Evolutionary conservation across 805 yeast genomes (phyloP).

Genomic region (Blastobotrys chiropterorum): DNA sequence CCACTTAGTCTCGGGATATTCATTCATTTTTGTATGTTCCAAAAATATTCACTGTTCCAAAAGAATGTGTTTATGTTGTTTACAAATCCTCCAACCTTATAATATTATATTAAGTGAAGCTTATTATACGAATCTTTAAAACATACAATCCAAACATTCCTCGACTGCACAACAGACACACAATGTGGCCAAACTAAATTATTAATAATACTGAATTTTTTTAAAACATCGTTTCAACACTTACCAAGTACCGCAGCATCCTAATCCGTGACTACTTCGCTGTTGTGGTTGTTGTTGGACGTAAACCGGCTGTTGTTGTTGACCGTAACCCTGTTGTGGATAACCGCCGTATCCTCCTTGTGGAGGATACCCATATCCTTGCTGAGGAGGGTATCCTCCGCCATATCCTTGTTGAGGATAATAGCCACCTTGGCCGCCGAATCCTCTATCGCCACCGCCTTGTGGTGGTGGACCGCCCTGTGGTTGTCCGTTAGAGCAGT

Average conservation of each 20-base stretch:
- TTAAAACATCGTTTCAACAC: conserved; percentile 16
- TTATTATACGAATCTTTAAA: not conserved
- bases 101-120: not conserved
- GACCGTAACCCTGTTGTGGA: conserved; percentile 23
- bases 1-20: not conserved
- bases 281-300: conserved; percentile 29
- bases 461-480: conserved; percentile 12
- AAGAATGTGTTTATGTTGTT: not conserved
- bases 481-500: too few species aligned
- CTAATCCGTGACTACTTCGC: conserved; percentile 16
- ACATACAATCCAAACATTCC: conserved; percentile 19
- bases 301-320: conserved; percentile 33
- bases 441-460: conserved; percentile 8
- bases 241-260: conserved; percentile 24
- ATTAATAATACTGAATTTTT: not conserved
- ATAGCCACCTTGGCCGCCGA: conserved; percentile 4
- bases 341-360: conserved; percentile 15
- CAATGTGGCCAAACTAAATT: conserved; percentile 16
- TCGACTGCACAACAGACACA: conserved; percentile 22
- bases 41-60: too few species aligned
- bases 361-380: conserved; percentile 17
- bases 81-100: not conserved
- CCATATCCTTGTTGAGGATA: conserved; percentile 14
- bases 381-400: conserved; percentile 17
- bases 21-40: not conserved